These are phyloP conservation scores for Apiospora aurea DNA, from an alignment of 2,329 filamentous ascomycete species.

Conservation along the genomic window DNA sequence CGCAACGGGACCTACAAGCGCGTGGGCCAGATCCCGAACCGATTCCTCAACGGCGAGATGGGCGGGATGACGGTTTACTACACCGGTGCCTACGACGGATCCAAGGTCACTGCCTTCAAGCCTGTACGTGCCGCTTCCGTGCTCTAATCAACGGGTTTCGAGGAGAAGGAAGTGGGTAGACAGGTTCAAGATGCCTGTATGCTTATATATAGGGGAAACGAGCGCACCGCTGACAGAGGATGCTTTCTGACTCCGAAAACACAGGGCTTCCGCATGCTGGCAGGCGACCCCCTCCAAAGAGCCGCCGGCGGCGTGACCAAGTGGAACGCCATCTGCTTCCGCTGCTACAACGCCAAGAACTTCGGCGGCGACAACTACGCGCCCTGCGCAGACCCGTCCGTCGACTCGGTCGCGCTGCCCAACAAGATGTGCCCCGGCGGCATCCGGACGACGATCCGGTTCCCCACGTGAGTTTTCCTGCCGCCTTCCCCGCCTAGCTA, in stretches of 20 bases:
- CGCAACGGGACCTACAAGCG: slow-evolving; percentile 58
- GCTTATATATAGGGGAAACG: not conserved
- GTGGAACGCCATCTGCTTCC: slow-evolving; percentile 46
- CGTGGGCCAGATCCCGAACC: slow-evolving; percentile 38
- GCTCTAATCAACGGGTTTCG: not conserved
- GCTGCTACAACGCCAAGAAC: slow-evolving; percentile 42
- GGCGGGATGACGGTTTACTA: slow-evolving; percentile 43
- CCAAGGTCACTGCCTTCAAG: slow-evolving; percentile 51
- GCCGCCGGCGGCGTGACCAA: slow-evolving; percentile 29
- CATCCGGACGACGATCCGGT: slow-evolving; percentile 58
- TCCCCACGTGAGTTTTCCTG: slow-evolving; percentile 52
- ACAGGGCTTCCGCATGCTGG: slow-evolving; percentile 55
- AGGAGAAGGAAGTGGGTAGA: not conserved
- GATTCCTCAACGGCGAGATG: slow-evolving; percentile 34
- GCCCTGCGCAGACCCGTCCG: slow-evolving; percentile 39
- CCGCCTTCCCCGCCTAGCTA: slow-evolving; percentile 10
- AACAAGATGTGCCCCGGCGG: slow-evolving; percentile 56
- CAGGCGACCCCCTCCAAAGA: slow-evolving; percentile 45
- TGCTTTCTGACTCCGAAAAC: not conserved
- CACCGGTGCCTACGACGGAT: slow-evolving; percentile 36
- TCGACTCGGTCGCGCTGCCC: slow-evolving; percentile 57
- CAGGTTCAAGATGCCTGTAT: not conserved
- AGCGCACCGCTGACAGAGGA: not conserved
- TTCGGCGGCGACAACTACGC: slow-evolving; percentile 35
- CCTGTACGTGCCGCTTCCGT: slow-evolving; percentile 35